Conservation (phyloP, 140 eudicot species). For the Stevia rebaudiana region DNA sequence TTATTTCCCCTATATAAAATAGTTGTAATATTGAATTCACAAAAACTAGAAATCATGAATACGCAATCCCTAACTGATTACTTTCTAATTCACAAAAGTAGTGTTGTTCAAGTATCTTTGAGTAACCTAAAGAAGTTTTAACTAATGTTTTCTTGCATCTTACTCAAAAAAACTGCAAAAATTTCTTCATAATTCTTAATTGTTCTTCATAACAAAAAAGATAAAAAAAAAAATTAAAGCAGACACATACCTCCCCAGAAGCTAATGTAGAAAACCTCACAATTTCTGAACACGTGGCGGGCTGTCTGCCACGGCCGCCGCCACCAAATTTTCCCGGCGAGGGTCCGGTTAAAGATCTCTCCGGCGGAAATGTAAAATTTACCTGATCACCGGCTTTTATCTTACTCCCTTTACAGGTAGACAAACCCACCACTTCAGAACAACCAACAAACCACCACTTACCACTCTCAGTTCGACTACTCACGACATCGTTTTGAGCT, state of each 20-base stretch:
- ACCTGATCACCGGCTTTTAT: slow-evolving; percentile 63
- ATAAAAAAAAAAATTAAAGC: not conserved
- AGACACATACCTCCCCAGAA: slow-evolving; percentile 67
- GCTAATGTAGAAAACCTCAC: slow-evolving; percentile 75
- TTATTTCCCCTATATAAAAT: not conserved
- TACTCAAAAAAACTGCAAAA: not conserved
- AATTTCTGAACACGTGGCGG: slow-evolving; percentile 70
- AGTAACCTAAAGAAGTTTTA: not conserved
- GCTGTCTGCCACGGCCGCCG: slow-evolving; percentile 65
- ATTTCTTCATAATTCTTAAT: not conserved
- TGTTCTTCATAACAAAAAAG: not conserved
- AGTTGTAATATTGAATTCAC: not conserved
- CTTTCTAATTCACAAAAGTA: not conserved
- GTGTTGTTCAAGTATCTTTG: not conserved
- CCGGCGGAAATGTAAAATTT: slow-evolving; percentile 53
- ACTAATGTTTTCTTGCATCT: not conserved
- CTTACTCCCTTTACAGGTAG: slow-evolving; percentile 87
- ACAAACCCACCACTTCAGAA: slow-evolving; percentile 65
- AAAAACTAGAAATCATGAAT: not conserved
- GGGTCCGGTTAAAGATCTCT: slow-evolving; percentile 31
- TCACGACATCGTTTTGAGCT: slow-evolving; percentile 15
- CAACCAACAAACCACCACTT: slow-evolving; percentile 91
- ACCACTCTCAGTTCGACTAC: slow-evolving; percentile 11
- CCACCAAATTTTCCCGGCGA: slow-evolving; percentile 56
- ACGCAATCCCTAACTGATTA: not conserved